Evolutionary conservation across 2,329 filamentous ascomycete genomes (phyloP), one percentile per base, ranked within the genome.

Genomic region (Penicillium sp.): DNA sequence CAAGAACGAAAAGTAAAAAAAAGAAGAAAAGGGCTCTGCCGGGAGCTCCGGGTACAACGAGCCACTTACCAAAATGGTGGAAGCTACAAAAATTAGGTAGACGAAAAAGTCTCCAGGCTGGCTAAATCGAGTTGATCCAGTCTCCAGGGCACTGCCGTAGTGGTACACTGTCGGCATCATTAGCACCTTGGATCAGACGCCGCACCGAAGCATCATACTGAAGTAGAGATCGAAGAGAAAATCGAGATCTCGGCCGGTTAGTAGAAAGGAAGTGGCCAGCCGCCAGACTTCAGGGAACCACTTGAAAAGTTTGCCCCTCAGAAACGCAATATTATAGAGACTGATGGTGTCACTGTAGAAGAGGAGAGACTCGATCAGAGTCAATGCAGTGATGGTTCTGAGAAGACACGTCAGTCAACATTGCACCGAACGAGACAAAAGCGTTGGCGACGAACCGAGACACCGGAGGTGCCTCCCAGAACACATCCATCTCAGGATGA

Each of bases 31-130:
- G 43, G 50, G 43, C 52, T 59, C 50, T 56, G 52, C 51, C 33
- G 27, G 42, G 35, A 47, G 55, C 46, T 18, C 37, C 42, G 31
- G 57, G 52, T 57, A 50, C 64, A 60, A 52, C 54, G 55, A 51
- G 55, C 54, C 59, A 79, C 90, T 83, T 89, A 95, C 90, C 76
- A 89, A 66, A 57, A 93, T 92, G 63, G 86, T 73, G 44, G 73
- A 72, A 59, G 80, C 78, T 61, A 91, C 79, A 66, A 93, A 93
- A 51, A 84, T 72, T 60, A 95, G 73, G 67, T 95, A 95, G 73
- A 84, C 84, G 55, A 93, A 78, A 61, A 93, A 81, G 67, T 93
- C 87, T 65, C 89, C 90, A 50, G 87, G 87, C 58, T 81, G 78
- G 37, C 78, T 73, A 68, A 95, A 92, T 52, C 88, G 83, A 46